Percentiles rank a stretch among this genome's conserved stretches.
Evolutionary conservation across 2,329 filamentous ascomycete genomes (phyloP).

Genomic region (Claviceps digitariae): DNA sequence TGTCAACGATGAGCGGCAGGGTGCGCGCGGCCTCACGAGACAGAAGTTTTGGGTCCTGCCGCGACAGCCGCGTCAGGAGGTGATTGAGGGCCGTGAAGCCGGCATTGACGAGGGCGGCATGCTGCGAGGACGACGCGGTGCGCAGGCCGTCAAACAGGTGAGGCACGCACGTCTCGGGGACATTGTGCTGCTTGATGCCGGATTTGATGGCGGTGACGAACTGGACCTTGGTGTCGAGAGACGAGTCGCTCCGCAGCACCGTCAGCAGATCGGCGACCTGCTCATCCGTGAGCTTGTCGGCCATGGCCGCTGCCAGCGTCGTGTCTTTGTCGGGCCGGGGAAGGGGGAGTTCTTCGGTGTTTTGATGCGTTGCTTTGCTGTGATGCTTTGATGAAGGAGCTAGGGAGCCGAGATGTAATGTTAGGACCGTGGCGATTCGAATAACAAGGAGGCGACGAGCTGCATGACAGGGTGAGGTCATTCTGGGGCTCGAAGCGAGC

Average conservation of each 20-base stretch:
- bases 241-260: slow-evolving; percentile 46
- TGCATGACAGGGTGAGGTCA: slow-evolving; percentile 1
- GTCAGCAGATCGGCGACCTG: slow-evolving; percentile 41
- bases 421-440: not conserved
- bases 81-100: slow-evolving; percentile 83
- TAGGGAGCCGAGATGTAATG: not conserved
- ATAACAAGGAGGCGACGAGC: not conserved
- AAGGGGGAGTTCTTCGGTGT: not conserved
- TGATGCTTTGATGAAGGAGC: not conserved
- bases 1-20: slow-evolving; percentile 65
- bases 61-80: slow-evolving; percentile 69
- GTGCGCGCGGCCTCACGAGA: slow-evolving; percentile 57
- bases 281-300: slow-evolving; percentile 44
- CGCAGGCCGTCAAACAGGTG: slow-evolving; percentile 73
- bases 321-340: not conserved
- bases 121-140: slow-evolving; percentile 59
- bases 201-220: slow-evolving; percentile 67
- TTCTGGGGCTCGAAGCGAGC: not conserved
- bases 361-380: not conserved
- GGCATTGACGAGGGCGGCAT: slow-evolving; percentile 64
- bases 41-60: slow-evolving; percentile 68
- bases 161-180: slow-evolving; percentile 59
- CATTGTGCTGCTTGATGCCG: slow-evolving; percentile 83
- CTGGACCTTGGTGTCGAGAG: slow-evolving; percentile 57
- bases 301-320: slow-evolving; percentile 23